phyloP scores from a whole-genome alignment of 257 asterid species.

The Gardenia jasminoides region DNA sequence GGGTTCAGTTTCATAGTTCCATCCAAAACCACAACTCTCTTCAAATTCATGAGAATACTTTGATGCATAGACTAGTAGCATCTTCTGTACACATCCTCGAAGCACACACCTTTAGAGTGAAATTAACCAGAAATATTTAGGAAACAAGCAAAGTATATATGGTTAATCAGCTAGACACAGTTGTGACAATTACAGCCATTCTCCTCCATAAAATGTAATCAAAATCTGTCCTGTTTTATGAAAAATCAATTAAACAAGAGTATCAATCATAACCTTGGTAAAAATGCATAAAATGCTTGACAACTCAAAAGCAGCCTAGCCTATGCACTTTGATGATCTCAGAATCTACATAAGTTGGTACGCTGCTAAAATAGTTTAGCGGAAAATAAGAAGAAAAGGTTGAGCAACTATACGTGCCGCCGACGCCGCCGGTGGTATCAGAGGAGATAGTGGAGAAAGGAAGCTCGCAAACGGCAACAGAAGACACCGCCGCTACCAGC shows the following conservation, averaged over 20 bases:
- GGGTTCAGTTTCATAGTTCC: conserved; percentile 83
- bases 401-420: conserved; percentile 77
- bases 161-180: not conserved
- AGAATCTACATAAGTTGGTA: not conserved
- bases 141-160: not conserved
- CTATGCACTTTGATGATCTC: not conserved
- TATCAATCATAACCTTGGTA: not conserved
- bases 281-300: not conserved
- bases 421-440: conserved; percentile 83
- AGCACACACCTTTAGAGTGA: conserved; percentile 78
- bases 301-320: not conserved
- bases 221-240: not conserved
- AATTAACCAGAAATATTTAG: not conserved
- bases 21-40: conserved; percentile 91
- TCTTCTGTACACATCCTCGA: conserved; percentile 97
- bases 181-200: not conserved
- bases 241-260: not conserved
- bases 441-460: conserved; percentile 91
- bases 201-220: no score
- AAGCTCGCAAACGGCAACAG: conserved; percentile 90
- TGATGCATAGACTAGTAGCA: conserved; percentile 87
- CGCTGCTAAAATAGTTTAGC: not conserved
- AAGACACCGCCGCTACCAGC: conserved; percentile 99
- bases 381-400: not conserved
- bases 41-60: conserved; percentile 91